phyloP scores from a whole-genome alignment of 805 yeast genomes.

The Kockiozyma suomiensis region DNA sequence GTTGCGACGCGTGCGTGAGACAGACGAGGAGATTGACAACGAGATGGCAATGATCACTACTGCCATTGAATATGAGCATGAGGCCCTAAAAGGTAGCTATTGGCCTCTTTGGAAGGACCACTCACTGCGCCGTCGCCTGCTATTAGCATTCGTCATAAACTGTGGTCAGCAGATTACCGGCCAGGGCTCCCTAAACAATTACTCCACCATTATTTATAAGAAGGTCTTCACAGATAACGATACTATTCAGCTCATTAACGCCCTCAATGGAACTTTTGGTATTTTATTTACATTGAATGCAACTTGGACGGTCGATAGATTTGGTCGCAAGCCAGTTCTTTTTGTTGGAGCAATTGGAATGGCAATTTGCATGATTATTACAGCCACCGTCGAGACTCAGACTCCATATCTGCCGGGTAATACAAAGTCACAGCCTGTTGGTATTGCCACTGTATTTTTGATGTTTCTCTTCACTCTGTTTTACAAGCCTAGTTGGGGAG shows the following conservation, averaged over 20 bases:
- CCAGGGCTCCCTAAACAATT: slow-evolving; percentile 52
- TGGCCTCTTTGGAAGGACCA: slow-evolving; percentile 10
- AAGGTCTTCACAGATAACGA: slow-evolving; percentile 52
- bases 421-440: slow-evolving; percentile 33
- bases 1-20: slow-evolving; percentile 34
- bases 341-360: slow-evolving; percentile 64
- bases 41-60: slow-evolving; percentile 47
- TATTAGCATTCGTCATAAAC: slow-evolving; percentile 14
- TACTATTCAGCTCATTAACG: slow-evolving; percentile 48
- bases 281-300: slow-evolving; percentile 53
- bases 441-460: slow-evolving; percentile 43
- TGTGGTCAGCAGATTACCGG: slow-evolving; percentile 43
- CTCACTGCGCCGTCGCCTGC: slow-evolving; percentile 19
- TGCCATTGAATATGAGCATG: slow-evolving; percentile 35
- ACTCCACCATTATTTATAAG: slow-evolving; percentile 50
- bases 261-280: slow-evolving; percentile 51
- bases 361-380: slow-evolving; percentile 47
- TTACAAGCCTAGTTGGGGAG: slow-evolving; percentile 32
- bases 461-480: slow-evolving; percentile 33
- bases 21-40: slow-evolving; percentile 42
- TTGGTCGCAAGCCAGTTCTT: slow-evolving; percentile 68
- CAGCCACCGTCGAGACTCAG: slow-evolving; percentile 50
- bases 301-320: slow-evolving; percentile 54
- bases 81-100: slow-evolving; percentile 46
- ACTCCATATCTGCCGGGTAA: slow-evolving; percentile 44